A percentile compares a stretch with the other conserved stretches of the same genome.
phyloP scores from a whole-genome alignment of 2,329 filamentous ascomycete genomes.

The Tolypocladium pustulatum region DNA sequence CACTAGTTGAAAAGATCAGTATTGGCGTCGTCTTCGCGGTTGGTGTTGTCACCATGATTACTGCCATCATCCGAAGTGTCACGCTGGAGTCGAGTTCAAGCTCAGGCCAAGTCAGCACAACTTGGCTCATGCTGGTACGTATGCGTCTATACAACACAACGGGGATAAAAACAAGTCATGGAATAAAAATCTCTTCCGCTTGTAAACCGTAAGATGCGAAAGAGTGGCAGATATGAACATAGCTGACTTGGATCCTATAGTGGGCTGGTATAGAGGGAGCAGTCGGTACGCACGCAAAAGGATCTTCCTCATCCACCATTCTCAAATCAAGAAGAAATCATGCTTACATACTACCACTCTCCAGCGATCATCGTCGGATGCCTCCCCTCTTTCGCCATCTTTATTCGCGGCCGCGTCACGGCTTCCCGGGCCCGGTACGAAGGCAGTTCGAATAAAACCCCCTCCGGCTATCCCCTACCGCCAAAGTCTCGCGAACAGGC shows the following conservation, averaged over 20 bases:
- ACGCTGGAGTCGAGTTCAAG: conserved; percentile 4
- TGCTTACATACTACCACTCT: not conserved
- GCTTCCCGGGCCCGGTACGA: conserved; percentile 4
- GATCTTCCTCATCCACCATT: not conserved
- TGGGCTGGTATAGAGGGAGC: conserved; percentile 10
- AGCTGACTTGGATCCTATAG: conserved; percentile 2
- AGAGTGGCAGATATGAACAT: too few species aligned
- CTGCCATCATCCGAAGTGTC: conserved; percentile 10
- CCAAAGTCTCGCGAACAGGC: conserved; percentile 3
- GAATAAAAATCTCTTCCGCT: too few species aligned
- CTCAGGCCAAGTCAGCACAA: conserved; percentile 9
- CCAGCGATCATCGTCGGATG: conserved; percentile 9
- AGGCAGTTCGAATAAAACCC: conserved; percentile 2
- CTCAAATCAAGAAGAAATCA: not conserved
- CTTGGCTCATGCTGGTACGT: conserved; percentile 10
- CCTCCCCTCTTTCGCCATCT: conserved; percentile 9
- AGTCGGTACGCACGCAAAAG: conserved; percentile 5
- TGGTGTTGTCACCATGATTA: conserved; percentile 9
- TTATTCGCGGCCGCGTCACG: conserved; percentile 6
- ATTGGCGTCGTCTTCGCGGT: conserved; percentile 8
- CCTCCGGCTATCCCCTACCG: conserved; percentile 1
- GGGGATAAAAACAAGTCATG: too few species aligned
- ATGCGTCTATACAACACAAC: not conserved
- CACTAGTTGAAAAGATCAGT: conserved; percentile 8
- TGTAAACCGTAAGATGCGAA: not conserved